Percentiles rank a stretch among this genome's conserved stretches.
These are phyloP conservation scores for Flaveria brownii DNA, from an alignment of 129 eudicot species.

Conservation along the genomic window DNA sequence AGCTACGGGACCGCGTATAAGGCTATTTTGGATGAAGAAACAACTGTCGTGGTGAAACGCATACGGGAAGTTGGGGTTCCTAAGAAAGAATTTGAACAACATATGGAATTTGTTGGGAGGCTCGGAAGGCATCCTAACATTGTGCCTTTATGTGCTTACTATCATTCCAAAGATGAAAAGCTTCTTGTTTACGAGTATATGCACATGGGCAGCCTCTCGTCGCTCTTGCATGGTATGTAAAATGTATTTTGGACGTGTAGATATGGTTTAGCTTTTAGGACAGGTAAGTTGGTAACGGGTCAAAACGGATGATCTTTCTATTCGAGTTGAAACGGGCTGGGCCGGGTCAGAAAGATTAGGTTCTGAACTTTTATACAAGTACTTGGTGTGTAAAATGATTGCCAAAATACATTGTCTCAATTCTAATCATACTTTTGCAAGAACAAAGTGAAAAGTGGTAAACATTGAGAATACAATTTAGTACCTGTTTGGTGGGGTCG, in stretches of 20 bases:
- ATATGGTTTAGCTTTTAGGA: background rate
- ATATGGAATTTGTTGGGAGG: slow-evolving; percentile 68
- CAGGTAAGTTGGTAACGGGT: background rate
- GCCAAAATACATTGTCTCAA: too few relatives aligned
- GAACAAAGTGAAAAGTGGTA: too few relatives aligned
- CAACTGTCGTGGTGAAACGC: slow-evolving; percentile 80
- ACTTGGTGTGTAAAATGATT: background rate
- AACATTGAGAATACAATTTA: too few relatives aligned
- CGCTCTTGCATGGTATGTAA: slow-evolving; percentile 76
- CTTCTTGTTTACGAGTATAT: slow-evolving; percentile 84
- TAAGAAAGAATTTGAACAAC: slow-evolving; percentile 83
- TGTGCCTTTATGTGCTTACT: slow-evolving; percentile 73
- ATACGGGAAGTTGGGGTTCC: slow-evolving; percentile 63
- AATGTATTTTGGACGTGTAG: background rate
- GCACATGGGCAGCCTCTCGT: slow-evolving; percentile 72
- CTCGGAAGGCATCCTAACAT: slow-evolving; percentile 69
- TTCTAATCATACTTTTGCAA: too few relatives aligned
- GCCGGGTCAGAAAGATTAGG: background rate
- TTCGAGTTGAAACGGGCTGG: background rate
- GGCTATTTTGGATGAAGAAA: slow-evolving; percentile 77
- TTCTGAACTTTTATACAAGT: background rate
- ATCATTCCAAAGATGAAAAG: slow-evolving; percentile 90
- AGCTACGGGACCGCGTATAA: slow-evolving; percentile 82
- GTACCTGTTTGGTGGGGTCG: background rate
- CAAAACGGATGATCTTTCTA: background rate